Evolutionary conservation across 306 rosid genomes (phyloP), one percentile per base, ranked within the genome.

Genomic region (Prunus fruticosa): DNA sequence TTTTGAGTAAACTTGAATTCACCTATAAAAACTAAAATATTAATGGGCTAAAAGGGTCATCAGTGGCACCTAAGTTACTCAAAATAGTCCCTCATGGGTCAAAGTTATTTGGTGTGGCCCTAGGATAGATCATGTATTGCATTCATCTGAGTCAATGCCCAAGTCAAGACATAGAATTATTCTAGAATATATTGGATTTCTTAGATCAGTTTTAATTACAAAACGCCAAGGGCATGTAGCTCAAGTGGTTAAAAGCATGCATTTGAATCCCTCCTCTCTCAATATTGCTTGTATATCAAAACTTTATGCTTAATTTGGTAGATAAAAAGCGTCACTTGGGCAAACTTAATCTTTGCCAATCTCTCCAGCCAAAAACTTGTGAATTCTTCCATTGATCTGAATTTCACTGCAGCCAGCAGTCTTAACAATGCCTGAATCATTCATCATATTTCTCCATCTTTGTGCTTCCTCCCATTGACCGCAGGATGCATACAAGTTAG

Each of bases 391-490:
- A 50, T 73, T 47, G 23, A 78, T 12, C 73, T 78, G 66, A 14
- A 74, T 34, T 32, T 46, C 51, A 69, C 82, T 78, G 64, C 86
- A 62, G 3, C 80, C 82, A 28, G 77, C 80, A 45, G 79, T 78
- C 79, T 82, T 78, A 30, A 65, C 73, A 53, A 82, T 38, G 79
- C 86, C 80, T 1, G 70, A 82, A 56, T 56, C 43, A 34, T 82
- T 78, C 82, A 82, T 82, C 85, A 68, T 73, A 10, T 41, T 72
- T 77, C 82, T 82, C 85, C 85, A 78, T 63, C 68, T 67, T 20
- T 72, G 18, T 8, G 85, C 82, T 63, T 53, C 80, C 57, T 82
- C 76, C 76, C 79, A 82, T 68, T 53, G 53, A 63, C 82, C 77
- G 34, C 72, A 73, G 9, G 80, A 78, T 20, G 76, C 77, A 56